phyloP scores from a whole-genome alignment of 1,284 basidiomycete genomes.

The Cystobasidiaceae sp. region DNA sequence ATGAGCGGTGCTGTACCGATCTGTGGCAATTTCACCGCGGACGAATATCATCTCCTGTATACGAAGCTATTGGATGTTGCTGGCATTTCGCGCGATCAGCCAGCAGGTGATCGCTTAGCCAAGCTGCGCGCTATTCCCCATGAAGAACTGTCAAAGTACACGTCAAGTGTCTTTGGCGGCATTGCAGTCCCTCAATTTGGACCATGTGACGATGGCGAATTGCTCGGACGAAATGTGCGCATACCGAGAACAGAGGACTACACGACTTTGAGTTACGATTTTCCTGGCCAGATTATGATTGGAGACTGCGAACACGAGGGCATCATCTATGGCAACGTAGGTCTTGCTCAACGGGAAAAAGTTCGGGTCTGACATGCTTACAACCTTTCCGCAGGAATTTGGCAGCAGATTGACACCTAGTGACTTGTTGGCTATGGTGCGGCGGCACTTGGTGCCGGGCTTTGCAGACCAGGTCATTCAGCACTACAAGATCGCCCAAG shows the following conservation, averaged over 20 bases:
- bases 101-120: neutral
- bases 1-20: conserved; percentile 4
- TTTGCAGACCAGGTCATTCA: neutral
- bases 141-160: neutral
- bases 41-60: conserved; percentile 11
- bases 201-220: neutral
- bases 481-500: neutral
- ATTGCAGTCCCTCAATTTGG: conserved; percentile 1
- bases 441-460: neutral
- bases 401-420: neutral
- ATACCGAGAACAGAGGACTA: neutral
- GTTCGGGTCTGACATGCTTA: neutral
- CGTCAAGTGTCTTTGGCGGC: neutral
- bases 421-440: neutral
- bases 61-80: conserved; percentile 27
- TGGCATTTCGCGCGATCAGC: neutral
- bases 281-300: neutral
- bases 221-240: neutral
- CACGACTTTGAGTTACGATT: neutral
- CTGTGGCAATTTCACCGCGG: conserved; percentile 12
- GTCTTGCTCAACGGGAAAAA: neutral
- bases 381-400: neutral
- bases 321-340: neutral
- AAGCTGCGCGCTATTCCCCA: neutral
- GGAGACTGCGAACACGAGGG: conserved; percentile 11